Percentiles rank a stretch among this genome's conserved stretches.
Conservation (phyloP, 129 eudicot species). For the Artemisia argyi region DNA sequence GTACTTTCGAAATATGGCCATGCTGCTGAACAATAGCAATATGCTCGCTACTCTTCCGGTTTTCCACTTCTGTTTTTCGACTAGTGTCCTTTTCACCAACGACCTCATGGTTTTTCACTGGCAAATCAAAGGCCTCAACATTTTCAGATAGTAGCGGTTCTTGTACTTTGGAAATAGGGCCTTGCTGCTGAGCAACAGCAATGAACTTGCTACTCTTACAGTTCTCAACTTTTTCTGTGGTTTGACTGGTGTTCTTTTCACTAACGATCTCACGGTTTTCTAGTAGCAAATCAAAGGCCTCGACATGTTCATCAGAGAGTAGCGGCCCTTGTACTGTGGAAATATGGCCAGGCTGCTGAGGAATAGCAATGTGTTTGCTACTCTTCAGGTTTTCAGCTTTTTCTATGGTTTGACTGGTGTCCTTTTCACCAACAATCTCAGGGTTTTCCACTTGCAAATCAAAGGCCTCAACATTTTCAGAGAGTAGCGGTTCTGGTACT, state of each 20-base stretch:
- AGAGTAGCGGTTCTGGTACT: too few species aligned
- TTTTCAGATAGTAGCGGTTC: not conserved
- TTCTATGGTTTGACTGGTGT: too few species aligned
- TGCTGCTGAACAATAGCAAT: constrained; percentile 57
- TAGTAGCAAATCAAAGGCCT: too few species aligned
- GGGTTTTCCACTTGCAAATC: too few species aligned
- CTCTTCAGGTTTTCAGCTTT: constrained; percentile 26
- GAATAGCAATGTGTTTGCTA: constrained; percentile 17
- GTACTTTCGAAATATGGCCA: constrained; percentile 39
- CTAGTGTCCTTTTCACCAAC: too few species aligned
- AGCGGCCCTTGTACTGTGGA: too few species aligned
- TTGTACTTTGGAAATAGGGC: not conserved
- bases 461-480: too few species aligned
- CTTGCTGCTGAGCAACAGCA: too few species aligned
- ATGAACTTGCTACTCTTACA: too few species aligned
- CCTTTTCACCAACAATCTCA: too few species aligned
- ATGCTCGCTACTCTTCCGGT: constrained; percentile 42
- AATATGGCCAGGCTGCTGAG: too few species aligned
- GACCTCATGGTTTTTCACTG: not conserved
- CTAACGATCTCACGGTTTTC: not conserved
- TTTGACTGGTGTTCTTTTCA: not conserved
- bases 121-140: not conserved
- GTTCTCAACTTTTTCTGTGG: not conserved
- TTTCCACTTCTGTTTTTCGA: too few species aligned
- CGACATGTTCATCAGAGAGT: not conserved